These are phyloP conservation scores for Macaranga tanarius DNA, from an alignment of 441 rosid genomes.

Conservation along the genomic window DNA sequence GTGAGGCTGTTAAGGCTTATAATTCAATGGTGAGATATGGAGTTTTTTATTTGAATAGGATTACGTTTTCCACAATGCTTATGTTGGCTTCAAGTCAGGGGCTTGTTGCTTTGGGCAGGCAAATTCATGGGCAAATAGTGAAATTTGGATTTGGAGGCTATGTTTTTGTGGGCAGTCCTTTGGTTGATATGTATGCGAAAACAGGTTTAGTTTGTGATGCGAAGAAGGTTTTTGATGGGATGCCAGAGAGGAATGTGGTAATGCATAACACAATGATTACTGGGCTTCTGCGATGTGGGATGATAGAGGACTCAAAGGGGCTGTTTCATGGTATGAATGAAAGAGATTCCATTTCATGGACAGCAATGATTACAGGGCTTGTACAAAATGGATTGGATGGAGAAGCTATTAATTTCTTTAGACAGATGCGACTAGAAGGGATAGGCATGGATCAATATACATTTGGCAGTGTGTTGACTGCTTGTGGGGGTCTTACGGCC, in stretches of 20 bases:
- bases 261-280: constrained; percentile 74
- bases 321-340: constrained; percentile 62
- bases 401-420: constrained; percentile 61
- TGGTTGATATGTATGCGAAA: constrained; percentile 88
- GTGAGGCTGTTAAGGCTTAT: constrained; percentile 55
- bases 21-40: constrained; percentile 65
- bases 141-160: constrained; percentile 69
- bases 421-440: constrained; percentile 65
- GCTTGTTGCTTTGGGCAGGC: constrained; percentile 54
- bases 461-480: constrained; percentile 79
- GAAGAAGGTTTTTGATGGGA: constrained; percentile 51
- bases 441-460: constrained; percentile 80
- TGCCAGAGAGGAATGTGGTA: constrained; percentile 55
- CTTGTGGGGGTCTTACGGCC: constrained; percentile 67
- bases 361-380: constrained; percentile 84
- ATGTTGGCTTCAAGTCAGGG: constrained; percentile 52
- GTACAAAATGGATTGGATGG: constrained; percentile 59
- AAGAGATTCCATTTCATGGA: constrained; percentile 82
- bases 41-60: constrained; percentile 52
- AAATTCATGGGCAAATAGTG: constrained; percentile 70
- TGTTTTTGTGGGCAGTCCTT: constrained; percentile 66
- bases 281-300: constrained; percentile 64
- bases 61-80: constrained; percentile 76
- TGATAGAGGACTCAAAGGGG: constrained; percentile 58
- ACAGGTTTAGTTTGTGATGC: constrained; percentile 60